Percentiles rank a stretch among this genome's conserved stretches.
phyloP scores from a whole-genome alignment of 2,329 filamentous ascomycete genomes.

The Colletotrichum magnum region DNA sequence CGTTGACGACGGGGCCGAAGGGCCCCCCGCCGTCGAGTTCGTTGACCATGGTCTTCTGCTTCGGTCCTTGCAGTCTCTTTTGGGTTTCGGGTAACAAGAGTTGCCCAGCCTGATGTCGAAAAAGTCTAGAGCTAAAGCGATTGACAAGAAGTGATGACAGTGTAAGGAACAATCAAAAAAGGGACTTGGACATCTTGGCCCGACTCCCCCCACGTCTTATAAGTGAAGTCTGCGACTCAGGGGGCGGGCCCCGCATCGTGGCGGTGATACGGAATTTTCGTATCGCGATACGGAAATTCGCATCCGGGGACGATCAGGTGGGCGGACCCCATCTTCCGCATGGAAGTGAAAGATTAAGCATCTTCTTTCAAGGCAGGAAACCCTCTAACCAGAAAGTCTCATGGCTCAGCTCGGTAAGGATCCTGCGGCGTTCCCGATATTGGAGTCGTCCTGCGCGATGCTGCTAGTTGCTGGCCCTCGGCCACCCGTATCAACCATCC shows the following conservation, averaged over 20 bases:
- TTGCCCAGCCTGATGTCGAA: neutral
- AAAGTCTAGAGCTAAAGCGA: neutral
- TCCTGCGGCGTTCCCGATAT: too few species aligned
- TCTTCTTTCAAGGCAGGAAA: too few species aligned
- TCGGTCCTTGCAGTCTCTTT: too few species aligned
- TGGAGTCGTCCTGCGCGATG: too few species aligned
- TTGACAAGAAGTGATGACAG: neutral
- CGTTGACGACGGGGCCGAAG: slow-evolving; percentile 36
- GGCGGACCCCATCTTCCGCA: too few species aligned
- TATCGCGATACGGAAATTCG: slow-evolving; percentile 14
- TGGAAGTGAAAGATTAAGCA: too few species aligned
- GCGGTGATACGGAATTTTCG: slow-evolving; percentile 11
- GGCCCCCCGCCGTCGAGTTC: slow-evolving; percentile 12
- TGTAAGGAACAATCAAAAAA: neutral
- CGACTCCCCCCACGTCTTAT: neutral
- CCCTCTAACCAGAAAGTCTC: too few species aligned
- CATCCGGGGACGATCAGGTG: neutral
- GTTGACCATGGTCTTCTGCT: slow-evolving; percentile 18
- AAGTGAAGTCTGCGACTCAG: neutral
- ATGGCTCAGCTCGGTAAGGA: too few species aligned
- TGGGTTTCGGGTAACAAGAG: too few species aligned
- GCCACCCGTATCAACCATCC: too few species aligned
- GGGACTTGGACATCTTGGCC: neutral
- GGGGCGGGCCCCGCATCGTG: neutral
- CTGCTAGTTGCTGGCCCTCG: too few species aligned